Evolutionary conservation across 1,284 basidiomycete genomes (phyloP).

Genomic region (Puccinia triticina): DNA sequence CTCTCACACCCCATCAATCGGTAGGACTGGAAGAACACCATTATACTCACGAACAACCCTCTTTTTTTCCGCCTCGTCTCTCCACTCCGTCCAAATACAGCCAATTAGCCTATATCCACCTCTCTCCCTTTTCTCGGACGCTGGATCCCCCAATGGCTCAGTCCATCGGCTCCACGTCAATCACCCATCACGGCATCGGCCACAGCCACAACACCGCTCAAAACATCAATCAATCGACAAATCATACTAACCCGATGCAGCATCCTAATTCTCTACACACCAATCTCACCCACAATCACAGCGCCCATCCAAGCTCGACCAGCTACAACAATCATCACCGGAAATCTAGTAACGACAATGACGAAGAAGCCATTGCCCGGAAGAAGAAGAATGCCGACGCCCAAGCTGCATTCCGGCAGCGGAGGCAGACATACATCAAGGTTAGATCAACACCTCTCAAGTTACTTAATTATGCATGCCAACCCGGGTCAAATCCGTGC

Average conservation of each 20-base stretch:
- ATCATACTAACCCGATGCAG: background rate
- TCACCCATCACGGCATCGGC: background rate
- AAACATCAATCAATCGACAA: background rate
- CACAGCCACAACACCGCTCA: conserved; percentile 15
- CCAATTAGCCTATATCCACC: background rate
- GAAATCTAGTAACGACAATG: conserved; percentile 21
- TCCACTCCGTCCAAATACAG: background rate
- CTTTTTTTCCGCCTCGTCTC: background rate
- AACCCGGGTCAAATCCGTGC: background rate
- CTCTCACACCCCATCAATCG: conserved; percentile 14
- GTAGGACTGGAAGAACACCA: background rate
- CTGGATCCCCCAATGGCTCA: conserved; percentile 2
- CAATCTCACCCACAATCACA: background rate
- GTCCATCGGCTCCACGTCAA: background rate
- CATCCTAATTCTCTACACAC: background rate
- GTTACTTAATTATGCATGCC: background rate
- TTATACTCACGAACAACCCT: background rate
- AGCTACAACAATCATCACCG: background rate
- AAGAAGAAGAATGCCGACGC: conserved; percentile 51
- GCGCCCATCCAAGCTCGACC: background rate
- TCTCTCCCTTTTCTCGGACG: background rate
- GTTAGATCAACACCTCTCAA: background rate
- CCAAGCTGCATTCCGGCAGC: conserved; percentile 45
- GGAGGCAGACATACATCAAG: conserved; percentile 48
- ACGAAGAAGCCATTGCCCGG: conserved; percentile 33